Evolutionary conservation across 805 yeast species (phyloP).

Genomic region (Metschnikowia reukaufii): DNA sequence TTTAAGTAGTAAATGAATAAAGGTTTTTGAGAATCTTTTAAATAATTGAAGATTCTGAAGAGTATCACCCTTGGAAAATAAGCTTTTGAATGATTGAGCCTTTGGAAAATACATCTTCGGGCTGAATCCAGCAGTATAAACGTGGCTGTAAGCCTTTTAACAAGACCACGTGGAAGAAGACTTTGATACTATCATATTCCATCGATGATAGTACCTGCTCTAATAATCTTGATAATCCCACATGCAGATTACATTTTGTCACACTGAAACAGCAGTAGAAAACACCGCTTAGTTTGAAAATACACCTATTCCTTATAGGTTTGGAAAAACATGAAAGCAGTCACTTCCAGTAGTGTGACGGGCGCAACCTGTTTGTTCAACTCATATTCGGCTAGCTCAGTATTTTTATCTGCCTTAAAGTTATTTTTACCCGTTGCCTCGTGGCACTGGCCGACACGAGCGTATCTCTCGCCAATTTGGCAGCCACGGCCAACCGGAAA

Average conservation of each 20-base stretch:
- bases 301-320: constrained; percentile 7
- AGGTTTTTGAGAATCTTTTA: too few species aligned
- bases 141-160: constrained; percentile 15
- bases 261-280: constrained; percentile 15
- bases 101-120: constrained; percentile 17
- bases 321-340: constrained; percentile 14
- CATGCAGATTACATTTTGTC: constrained; percentile 15
- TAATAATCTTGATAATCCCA: constrained; percentile 12
- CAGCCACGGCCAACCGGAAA: constrained; percentile 4
- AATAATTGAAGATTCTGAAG: too few species aligned
- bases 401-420: background rate
- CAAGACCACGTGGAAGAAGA: constrained; percentile 18
- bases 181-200: constrained; percentile 12
- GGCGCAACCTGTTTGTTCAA: constrained; percentile 6
- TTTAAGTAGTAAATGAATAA: too few species aligned
- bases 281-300: constrained; percentile 12
- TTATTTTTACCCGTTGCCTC: background rate
- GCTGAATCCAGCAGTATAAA: constrained; percentile 16
- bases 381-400: constrained; percentile 1
- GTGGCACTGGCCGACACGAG: constrained; percentile 11
- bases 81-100: constrained; percentile 16
- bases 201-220: constrained; percentile 14
- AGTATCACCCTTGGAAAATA: constrained; percentile 18
- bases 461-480: constrained; percentile 8
- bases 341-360: constrained; percentile 5